A percentile compares a stretch with the other conserved stretches of the same genome.
Conservation (phyloP, 2,329 filamentous ascomycete species). For the Trichoderma gracile region DNA sequence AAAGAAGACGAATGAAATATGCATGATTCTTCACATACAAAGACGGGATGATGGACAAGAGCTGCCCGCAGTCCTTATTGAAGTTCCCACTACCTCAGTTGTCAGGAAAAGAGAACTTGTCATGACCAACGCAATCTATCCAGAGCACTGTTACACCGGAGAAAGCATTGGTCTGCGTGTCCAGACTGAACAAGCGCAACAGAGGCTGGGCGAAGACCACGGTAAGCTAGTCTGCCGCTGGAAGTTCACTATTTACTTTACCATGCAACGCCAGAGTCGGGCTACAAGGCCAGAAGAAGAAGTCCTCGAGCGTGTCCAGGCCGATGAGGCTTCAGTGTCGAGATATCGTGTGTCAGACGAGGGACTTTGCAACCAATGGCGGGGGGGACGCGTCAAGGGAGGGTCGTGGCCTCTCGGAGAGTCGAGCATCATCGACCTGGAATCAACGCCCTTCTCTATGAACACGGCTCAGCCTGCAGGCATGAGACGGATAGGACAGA, state of each 20-base stretch:
- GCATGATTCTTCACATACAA: slow-evolving; percentile 41
- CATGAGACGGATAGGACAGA: slow-evolving; percentile 38
- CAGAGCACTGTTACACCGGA: slow-evolving; percentile 38
- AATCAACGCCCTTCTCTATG: not conserved
- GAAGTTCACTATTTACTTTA: slow-evolving; percentile 40
- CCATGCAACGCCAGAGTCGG: slow-evolving; percentile 27
- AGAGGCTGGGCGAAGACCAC: not conserved
- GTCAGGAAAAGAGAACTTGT: slow-evolving; percentile 46
- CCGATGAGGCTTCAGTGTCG: slow-evolving; percentile 35
- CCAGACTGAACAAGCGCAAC: not conserved
- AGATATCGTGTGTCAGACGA: slow-evolving; percentile 38
- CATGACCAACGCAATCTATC: slow-evolving; percentile 58
- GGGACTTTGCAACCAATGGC: slow-evolving; percentile 39
- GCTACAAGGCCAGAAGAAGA: slow-evolving; percentile 40
- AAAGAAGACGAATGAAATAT: slow-evolving; percentile 47
- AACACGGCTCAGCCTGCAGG: not conserved
- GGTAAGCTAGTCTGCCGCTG: slow-evolving; percentile 55
- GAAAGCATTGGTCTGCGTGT: slow-evolving; percentile 28
- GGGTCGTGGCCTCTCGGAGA: slow-evolving; percentile 36
- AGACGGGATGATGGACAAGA: slow-evolving; percentile 38
- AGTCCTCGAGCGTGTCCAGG: slow-evolving; percentile 38
- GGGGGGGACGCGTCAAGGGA: slow-evolving; percentile 35
- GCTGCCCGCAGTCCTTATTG: slow-evolving; percentile 43
- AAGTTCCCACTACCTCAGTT: slow-evolving; percentile 45
- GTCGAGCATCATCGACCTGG: slow-evolving; percentile 31